These are phyloP conservation scores for Perkinsus marinus DNA, from an alignment of 169 alveolate genomes.

Conservation along the genomic window DNA sequence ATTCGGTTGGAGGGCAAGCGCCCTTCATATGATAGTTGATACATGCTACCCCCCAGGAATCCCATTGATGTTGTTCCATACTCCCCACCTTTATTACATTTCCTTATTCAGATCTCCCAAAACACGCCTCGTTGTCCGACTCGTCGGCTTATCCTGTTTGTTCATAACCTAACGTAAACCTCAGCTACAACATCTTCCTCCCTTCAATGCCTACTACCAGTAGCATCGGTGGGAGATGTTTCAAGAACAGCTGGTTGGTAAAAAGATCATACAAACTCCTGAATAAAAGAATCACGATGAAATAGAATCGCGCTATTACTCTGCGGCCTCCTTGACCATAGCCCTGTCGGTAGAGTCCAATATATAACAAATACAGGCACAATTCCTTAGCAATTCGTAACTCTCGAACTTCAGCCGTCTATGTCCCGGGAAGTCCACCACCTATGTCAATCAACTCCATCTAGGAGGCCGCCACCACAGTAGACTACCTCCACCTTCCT, in stretches of 20 bases:
- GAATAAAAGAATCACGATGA: not conserved
- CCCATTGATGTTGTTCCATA: too few relatives aligned
- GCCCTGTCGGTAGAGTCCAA: not conserved
- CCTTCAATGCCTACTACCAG: not conserved
- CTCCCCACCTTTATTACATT: too few relatives aligned
- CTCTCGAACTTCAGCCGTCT: not conserved
- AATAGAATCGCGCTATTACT: not conserved
- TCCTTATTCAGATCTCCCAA: not conserved
- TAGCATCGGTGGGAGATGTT: not conserved
- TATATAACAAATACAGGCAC: not conserved
- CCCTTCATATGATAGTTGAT: too few relatives aligned
- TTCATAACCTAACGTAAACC: not conserved
- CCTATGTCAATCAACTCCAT: not conserved
- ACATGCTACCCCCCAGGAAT: too few relatives aligned
- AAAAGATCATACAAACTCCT: not conserved
- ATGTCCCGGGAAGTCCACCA: not conserved
- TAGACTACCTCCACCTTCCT: not conserved
- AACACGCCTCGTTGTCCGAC: not conserved
- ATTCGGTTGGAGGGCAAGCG: too few relatives aligned
- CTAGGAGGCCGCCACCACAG: not conserved
- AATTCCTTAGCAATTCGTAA: not conserved
- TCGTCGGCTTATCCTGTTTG: not conserved
- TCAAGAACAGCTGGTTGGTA: not conserved
- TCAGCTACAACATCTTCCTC: not conserved
- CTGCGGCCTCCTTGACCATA: not conserved